Evolutionary conservation across 768 basidiomycete species (phyloP).

Genomic region (Psilocybe sp.): DNA sequence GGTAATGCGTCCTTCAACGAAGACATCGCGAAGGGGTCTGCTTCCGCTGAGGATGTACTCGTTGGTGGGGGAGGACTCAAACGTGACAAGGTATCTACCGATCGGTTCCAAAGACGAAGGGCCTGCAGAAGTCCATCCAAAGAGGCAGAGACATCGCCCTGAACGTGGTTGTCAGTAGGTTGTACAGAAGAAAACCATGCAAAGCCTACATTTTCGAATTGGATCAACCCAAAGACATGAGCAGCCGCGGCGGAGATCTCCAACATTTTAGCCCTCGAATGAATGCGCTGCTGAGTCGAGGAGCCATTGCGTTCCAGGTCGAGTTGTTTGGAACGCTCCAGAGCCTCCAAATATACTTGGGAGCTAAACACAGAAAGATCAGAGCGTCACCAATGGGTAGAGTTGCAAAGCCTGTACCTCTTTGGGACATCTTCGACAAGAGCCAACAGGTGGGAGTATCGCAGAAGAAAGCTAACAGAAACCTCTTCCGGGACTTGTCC

Average conservation of each 20-base stretch:
- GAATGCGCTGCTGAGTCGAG: conserved; percentile 56
- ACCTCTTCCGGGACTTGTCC: conserved; percentile 49
- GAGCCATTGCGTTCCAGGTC: conserved; percentile 42
- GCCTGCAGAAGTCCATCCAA: conserved; percentile 64
- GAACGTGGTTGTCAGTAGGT: background rate
- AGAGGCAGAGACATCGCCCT: conserved; percentile 63
- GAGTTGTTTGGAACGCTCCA: conserved; percentile 39
- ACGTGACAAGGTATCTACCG: conserved; percentile 64
- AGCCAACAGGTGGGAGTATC: conserved; percentile 66
- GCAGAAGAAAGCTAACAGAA: conserved; percentile 53
- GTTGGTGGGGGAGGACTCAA: conserved; percentile 38
- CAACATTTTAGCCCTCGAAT: conserved; percentile 53
- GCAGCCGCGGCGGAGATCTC: conserved; percentile 75
- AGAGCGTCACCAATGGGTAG: background rate
- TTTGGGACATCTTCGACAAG: conserved; percentile 52
- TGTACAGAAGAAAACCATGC: background rate
- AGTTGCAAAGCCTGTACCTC: conserved; percentile 40
- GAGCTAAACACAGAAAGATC: conserved; percentile 28
- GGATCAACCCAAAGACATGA: conserved; percentile 64
- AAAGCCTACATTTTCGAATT: conserved; percentile 55
- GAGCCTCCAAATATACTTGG: conserved; percentile 60
- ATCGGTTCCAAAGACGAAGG: conserved; percentile 78
- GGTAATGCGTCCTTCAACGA: conserved; percentile 11
- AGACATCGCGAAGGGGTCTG: conserved; percentile 59
- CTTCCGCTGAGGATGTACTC: conserved; percentile 28